These are phyloP conservation scores for Colletotrichum sansevieriae DNA, from an alignment of 2,329 filamentous ascomycete species.

Conservation along the genomic window DNA sequence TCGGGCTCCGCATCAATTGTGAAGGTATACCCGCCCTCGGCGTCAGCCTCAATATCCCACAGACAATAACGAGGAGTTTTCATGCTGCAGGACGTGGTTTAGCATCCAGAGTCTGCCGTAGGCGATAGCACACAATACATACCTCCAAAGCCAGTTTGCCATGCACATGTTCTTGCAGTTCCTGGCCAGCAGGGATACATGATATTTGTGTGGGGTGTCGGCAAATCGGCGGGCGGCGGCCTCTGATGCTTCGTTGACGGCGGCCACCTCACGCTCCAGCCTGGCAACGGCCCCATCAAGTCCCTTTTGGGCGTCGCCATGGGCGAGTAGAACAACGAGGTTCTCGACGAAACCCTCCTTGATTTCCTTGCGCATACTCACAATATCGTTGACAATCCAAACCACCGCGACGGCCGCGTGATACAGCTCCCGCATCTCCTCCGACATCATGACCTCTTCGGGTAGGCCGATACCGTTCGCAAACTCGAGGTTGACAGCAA, in stretches of 20 bases:
- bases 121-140: rapidly evolving
- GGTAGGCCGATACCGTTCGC: constrained; percentile 26
- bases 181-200: constrained; percentile 11
- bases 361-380: constrained; percentile 29
- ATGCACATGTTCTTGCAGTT: constrained; percentile 39
- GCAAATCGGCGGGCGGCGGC: neutral
- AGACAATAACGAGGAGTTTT: constrained; percentile 28
- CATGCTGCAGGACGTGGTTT: neutral
- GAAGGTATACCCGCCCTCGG: constrained; percentile 12
- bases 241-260: constrained; percentile 18
- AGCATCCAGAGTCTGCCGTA: rapidly evolving
- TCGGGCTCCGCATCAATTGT: constrained; percentile 9
- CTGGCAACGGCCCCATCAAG: constrained; percentile 3
- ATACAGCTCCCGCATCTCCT: constrained; percentile 28
- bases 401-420: constrained; percentile 21
- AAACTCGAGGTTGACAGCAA: constrained; percentile 26
- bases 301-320: constrained; percentile 11
- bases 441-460: constrained; percentile 23
- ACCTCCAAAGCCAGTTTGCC: constrained; percentile 36
- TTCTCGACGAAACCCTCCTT: constrained; percentile 34
- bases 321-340: constrained; percentile 22
- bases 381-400: constrained; percentile 31
- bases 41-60: constrained; percentile 16
- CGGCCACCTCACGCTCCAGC: constrained; percentile 11
- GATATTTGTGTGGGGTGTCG: neutral